Conservation (phyloP, 257 asterid genomes). For the Fraxinus anomala region DNA sequence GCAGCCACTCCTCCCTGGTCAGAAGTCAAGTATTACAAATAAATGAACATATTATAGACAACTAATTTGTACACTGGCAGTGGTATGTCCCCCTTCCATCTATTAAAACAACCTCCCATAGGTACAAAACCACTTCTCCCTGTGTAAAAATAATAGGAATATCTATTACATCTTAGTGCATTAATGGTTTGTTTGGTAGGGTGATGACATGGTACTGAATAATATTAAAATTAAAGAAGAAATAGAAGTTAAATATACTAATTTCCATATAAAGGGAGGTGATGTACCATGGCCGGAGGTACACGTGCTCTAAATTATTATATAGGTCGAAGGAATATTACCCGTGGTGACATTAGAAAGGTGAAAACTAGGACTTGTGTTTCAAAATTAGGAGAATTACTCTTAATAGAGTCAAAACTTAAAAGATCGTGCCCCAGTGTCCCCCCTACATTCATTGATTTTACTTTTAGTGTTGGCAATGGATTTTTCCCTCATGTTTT, state of each 20-base stretch:
- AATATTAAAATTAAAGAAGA: not conserved
- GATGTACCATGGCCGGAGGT: not conserved
- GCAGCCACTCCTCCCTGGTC: conserved; percentile 86
- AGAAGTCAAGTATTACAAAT: conserved; percentile 20
- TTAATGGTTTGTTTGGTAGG: not conserved
- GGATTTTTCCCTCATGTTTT: not conserved
- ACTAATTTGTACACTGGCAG: not conserved
- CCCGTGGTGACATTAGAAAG: not conserved
- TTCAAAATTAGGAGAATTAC: not conserved
- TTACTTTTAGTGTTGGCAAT: not conserved
- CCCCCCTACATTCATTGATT: not conserved
- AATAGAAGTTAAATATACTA: not conserved
- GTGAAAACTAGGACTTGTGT: not conserved
- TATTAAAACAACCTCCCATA: not conserved
- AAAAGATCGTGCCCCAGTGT: not conserved
- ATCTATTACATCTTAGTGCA: not conserved
- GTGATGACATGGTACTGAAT: not conserved
- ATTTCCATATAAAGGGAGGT: not conserved
- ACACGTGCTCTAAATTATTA: not conserved
- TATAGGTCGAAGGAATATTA: not conserved
- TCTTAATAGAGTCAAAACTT: not conserved
- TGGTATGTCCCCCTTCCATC: not conserved
- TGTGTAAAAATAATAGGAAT: not conserved
- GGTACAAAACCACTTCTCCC: not conserved
- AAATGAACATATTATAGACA: not conserved